Conservation (phyloP, 2,329 filamentous ascomycete genomes). For the Rutstroemia sp. region DNA sequence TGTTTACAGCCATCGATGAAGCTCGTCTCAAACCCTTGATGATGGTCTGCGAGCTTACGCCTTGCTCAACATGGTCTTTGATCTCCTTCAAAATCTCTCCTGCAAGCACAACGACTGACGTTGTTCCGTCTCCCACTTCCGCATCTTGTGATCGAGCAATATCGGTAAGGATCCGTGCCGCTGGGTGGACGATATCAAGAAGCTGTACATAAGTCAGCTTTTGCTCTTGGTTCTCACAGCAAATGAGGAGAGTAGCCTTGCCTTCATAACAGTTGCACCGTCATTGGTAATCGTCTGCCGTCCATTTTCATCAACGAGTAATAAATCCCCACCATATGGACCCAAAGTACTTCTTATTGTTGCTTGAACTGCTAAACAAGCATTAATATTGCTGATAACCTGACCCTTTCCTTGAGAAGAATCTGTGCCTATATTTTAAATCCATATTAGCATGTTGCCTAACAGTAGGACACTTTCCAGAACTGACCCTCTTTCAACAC, state of each 20-base stretch:
- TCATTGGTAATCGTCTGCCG: conserved; percentile 98
- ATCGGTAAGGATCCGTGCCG: conserved; percentile 93
- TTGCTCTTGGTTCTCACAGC: conserved; percentile 1
- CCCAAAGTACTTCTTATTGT: conserved; percentile 95
- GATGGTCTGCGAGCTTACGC: conserved; percentile 94
- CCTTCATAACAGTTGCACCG: conserved; percentile 98
- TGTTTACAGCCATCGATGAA: conserved; percentile 88
- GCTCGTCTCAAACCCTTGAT: conserved; percentile 92
- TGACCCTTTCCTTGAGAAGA: conserved; percentile 95
- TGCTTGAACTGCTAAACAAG: conserved; percentile 88
- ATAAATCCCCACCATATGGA: conserved; percentile 90
- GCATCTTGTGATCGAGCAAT: conserved; percentile 98
- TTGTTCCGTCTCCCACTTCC: conserved; percentile 96
- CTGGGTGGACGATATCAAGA: conserved; percentile 96
- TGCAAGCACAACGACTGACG: conserved; percentile 93
- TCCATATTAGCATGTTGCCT: conserved; percentile 12
- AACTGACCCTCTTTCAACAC: conserved; percentile 90
- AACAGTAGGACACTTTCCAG: conserved; percentile 4
- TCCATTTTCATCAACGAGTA: conserved; percentile 94
- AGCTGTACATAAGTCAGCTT: conserved; percentile 47
- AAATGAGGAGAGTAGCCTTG: conserved; percentile 31
- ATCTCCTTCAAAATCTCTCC: conserved; percentile 96
- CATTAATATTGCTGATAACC: conserved; percentile 97
- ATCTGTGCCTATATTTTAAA: conserved; percentile 67
- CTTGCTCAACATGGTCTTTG: conserved; percentile 92